Evolutionary conservation across 75 land plant genomes (phyloP).

Genomic region (Cryptomeria japonica): DNA sequence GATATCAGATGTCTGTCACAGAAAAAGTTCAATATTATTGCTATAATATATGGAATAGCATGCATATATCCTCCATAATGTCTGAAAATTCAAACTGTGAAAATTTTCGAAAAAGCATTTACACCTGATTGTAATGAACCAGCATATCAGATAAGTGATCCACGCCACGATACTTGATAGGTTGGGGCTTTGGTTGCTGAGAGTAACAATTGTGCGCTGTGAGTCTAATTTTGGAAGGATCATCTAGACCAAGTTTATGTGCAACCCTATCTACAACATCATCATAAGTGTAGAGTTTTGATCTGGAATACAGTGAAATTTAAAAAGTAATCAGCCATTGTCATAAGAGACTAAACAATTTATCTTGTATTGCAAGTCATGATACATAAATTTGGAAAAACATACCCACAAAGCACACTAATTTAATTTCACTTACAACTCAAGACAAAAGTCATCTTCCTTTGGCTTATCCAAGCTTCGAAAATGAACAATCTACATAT

Average conservation of each 20-base stretch:
- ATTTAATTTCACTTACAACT: slow-evolving; percentile 63
- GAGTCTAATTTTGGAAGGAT: slow-evolving; percentile 92
- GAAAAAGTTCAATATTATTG: not conserved
- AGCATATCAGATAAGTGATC: slow-evolving; percentile 92
- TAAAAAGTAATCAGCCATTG: not conserved
- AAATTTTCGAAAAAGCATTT: slow-evolving; percentile 15
- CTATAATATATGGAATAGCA: not conserved
- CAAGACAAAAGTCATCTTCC: slow-evolving; percentile 94
- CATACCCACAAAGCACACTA: not conserved
- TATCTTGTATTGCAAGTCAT: not conserved
- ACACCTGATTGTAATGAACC: slow-evolving; percentile 95
- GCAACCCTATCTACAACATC: slow-evolving; percentile 98
- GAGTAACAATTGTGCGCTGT: slow-evolving; percentile 96
- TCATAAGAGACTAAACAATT: not conserved
- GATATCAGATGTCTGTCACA: slow-evolving; percentile 84
- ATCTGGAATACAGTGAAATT: slow-evolving; percentile 36
- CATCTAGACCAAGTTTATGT: slow-evolving; percentile 76
- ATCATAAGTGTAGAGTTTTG: slow-evolving; percentile 87
- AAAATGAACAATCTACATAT: slow-evolving; percentile 82
- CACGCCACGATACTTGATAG: slow-evolving; percentile 91
- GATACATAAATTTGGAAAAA: not conserved
- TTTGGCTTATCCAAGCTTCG: slow-evolving; percentile 90
- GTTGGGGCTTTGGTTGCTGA: slow-evolving; percentile 97
- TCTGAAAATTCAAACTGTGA: not conserved
- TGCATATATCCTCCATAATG: not conserved